These are phyloP conservation scores for Lasiosphaeria miniovina DNA, from an alignment of 495 filamentous ascomycete species.

Conservation along the genomic window DNA sequence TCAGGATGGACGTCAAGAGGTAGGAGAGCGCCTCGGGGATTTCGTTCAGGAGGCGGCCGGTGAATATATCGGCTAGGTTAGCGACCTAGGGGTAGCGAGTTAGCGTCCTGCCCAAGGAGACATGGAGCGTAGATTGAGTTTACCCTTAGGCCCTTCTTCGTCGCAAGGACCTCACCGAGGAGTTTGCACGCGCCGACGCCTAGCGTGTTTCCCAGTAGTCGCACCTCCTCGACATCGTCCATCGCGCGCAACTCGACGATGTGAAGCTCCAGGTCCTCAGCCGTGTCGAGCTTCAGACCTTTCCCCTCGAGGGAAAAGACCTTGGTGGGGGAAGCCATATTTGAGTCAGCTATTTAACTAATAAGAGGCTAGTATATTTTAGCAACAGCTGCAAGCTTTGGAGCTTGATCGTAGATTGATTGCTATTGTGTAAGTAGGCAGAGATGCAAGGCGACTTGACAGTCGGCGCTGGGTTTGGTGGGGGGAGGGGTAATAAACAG, in stretches of 20 bases:
- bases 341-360: background rate
- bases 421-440: constrained; percentile 7
- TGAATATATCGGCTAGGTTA: constrained; percentile 96
- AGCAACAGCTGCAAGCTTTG: background rate
- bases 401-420: constrained; percentile 9
- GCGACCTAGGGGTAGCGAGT: constrained; percentile 53
- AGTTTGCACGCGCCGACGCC: constrained; percentile 83
- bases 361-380: background rate
- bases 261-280: constrained; percentile 81
- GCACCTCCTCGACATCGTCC: constrained; percentile 76
- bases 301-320: constrained; percentile 88
- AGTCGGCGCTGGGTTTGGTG: constrained; percentile 15
- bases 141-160: constrained; percentile 76
- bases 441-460: constrained; percentile 3
- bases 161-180: constrained; percentile 72
- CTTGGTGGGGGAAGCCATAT: constrained; percentile 53
- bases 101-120: constrained; percentile 15
- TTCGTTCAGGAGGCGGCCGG: constrained; percentile 85
- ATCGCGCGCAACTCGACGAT: constrained; percentile 68
- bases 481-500: constrained; percentile 32
- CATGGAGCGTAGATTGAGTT: constrained; percentile 13
- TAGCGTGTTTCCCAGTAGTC: constrained; percentile 83
- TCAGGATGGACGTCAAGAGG: constrained; percentile 80
- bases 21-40: constrained; percentile 85
- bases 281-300: constrained; percentile 84